phyloP scores from a whole-genome alignment of 805 yeast species.

The Sugiyamaella lignohabitans region DNA sequence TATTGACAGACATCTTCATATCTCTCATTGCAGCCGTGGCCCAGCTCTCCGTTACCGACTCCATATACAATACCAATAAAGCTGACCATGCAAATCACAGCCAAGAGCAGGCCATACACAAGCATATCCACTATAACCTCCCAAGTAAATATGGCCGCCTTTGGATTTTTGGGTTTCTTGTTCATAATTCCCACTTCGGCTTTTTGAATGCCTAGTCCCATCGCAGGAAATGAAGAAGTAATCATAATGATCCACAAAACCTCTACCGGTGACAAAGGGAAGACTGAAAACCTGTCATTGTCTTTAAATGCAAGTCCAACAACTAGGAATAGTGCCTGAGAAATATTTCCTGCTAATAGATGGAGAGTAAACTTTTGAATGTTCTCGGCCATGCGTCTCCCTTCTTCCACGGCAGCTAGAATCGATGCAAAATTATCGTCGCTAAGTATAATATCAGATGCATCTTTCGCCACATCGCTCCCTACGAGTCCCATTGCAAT shows the following conservation, averaged over 20 bases:
- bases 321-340: slow-evolving; percentile 61
- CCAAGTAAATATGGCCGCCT: slow-evolving; percentile 53
- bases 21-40: slow-evolving; percentile 53
- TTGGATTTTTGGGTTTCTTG: slow-evolving; percentile 54
- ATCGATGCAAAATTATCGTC: slow-evolving; percentile 79
- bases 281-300: slow-evolving; percentile 58
- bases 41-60: slow-evolving; percentile 46
- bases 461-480: slow-evolving; percentile 80
- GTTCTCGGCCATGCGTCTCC: slow-evolving; percentile 70
- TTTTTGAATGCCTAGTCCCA: slow-evolving; percentile 68
- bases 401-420: slow-evolving; percentile 72
- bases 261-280: slow-evolving; percentile 75
- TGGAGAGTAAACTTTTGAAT: slow-evolving; percentile 75
- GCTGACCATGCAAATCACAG: slow-evolving; percentile 57
- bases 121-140: slow-evolving; percentile 65
- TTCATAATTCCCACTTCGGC: slow-evolving; percentile 60
- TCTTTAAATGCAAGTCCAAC: slow-evolving; percentile 71
- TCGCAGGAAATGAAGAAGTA: slow-evolving; percentile 77
- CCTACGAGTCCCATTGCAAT: slow-evolving; percentile 81
- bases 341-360: slow-evolving; percentile 64
- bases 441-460: slow-evolving; percentile 66
- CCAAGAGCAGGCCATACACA: slow-evolving; percentile 69
- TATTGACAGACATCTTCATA: slow-evolving; percentile 44
- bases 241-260: slow-evolving; percentile 74
- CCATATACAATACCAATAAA: slow-evolving; percentile 66